A percentile compares a stretch with the other conserved stretches of the same genome.
Conservation (phyloP, 306 rosid genomes). For the Fagus sylvatica region DNA sequence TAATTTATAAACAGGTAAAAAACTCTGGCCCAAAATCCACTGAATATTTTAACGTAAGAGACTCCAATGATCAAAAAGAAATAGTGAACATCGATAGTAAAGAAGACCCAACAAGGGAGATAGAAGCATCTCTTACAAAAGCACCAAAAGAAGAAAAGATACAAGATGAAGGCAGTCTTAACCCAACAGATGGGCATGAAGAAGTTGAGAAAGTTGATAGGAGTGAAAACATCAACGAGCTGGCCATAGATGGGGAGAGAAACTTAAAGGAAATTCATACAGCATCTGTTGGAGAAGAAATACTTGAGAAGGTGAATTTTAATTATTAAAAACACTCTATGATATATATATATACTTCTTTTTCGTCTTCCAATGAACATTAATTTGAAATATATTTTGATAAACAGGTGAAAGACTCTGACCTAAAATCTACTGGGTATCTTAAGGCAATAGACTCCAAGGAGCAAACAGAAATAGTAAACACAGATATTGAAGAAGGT, state of each 20-base stretch:
- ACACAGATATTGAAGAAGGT: background rate
- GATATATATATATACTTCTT: too few relatives aligned
- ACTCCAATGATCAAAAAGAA: background rate
- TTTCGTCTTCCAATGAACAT: too few relatives aligned
- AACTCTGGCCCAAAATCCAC: conserved; percentile 1
- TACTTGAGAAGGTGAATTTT: background rate
- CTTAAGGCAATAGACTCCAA: background rate
- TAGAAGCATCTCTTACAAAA: background rate
- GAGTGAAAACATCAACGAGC: conserved; percentile 5
- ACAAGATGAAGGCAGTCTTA: background rate
- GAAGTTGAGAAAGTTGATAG: background rate
- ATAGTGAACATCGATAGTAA: background rate
- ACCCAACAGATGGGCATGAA: background rate
- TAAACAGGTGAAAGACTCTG: conserved; percentile 14
- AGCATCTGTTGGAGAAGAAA: background rate
- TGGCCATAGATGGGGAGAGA: background rate
- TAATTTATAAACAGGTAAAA: conserved; percentile 3
- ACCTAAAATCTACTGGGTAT: background rate
- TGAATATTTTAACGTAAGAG: background rate
- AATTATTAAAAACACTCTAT: background rate
- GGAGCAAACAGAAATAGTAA: background rate
- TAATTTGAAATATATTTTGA: too few relatives aligned
- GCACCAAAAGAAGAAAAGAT: conserved; percentile 4
- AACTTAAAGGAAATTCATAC: background rate
- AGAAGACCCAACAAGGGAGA: background rate